Conservation (phyloP, 2,329 filamentous ascomycete species). For the Phoma sp. region DNA sequence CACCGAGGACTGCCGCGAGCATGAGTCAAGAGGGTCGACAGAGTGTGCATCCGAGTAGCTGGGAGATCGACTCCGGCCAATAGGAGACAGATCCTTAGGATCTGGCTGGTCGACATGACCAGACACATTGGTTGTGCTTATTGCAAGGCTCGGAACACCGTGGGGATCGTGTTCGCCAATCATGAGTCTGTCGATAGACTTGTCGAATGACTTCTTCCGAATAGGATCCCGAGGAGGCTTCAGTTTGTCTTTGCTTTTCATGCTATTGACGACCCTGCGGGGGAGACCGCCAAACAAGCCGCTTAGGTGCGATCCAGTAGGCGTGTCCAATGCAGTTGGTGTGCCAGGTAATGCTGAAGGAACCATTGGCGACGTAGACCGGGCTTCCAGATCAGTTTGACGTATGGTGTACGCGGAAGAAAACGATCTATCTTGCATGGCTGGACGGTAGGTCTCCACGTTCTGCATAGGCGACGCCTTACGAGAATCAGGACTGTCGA, state of each 20-base stretch:
- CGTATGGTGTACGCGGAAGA: conserved; percentile 58
- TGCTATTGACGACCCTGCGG: conserved; percentile 56
- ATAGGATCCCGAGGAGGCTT: conserved; percentile 55
- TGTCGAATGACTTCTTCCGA: conserved; percentile 70
- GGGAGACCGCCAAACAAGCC: conserved; percentile 57
- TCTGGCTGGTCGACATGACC: conserved; percentile 64
- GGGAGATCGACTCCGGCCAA: conserved; percentile 50
- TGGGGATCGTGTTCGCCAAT: conserved; percentile 70
- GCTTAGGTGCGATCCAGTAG: conserved; percentile 51
- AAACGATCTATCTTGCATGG: conserved; percentile 49
- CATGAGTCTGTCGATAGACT: conserved; percentile 68
- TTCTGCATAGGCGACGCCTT: conserved; percentile 50
- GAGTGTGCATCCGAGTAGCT: conserved; percentile 51
- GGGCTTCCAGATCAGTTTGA: conserved; percentile 47
- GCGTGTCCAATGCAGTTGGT: conserved; percentile 53
- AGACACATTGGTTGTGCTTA: conserved; percentile 68
- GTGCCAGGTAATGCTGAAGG: conserved; percentile 56
- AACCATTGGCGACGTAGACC: conserved; percentile 47
- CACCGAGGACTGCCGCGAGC: conserved; percentile 50
- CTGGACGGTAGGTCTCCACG: conserved; percentile 36
- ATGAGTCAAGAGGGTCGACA: conserved; percentile 29
- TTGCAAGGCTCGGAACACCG: conserved; percentile 67
- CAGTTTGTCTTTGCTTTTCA: conserved; percentile 51
- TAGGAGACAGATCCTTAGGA: conserved; percentile 51
- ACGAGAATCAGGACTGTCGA: conserved; percentile 48